Conservation (phyloP, 2,329 filamentous ascomycete genomes). For the Rhexocercosporidium sp. region DNA sequence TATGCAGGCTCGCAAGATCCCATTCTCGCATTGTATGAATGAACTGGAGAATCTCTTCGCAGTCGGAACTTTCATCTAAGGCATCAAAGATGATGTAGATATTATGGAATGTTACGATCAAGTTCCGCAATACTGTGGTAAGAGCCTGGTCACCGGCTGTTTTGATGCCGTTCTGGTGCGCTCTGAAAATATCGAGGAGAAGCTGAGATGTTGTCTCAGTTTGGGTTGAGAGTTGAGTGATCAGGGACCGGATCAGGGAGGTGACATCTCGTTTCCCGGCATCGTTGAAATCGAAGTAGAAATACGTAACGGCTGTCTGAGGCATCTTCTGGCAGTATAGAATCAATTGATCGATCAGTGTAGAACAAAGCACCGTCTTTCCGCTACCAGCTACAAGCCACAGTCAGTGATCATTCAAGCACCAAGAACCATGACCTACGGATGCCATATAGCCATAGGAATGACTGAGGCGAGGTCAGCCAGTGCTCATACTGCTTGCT, state of each 20-base stretch:
- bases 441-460: constrained; percentile 48
- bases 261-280: constrained; percentile 41
- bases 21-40: constrained; percentile 35
- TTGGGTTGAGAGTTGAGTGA: constrained; percentile 44
- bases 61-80: constrained; percentile 44
- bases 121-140: constrained; percentile 16
- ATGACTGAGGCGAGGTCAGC: constrained; percentile 39
- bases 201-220: constrained; percentile 22
- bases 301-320: constrained; percentile 43
- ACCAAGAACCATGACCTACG: constrained; percentile 21
- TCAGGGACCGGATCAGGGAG: constrained; percentile 43
- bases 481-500: constrained; percentile 39
- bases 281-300: constrained; percentile 50
- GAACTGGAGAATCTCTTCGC: constrained; percentile 37
- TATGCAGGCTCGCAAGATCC: constrained; percentile 24
- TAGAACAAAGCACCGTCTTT: constrained; percentile 47
- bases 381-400: constrained; percentile 46
- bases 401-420: not conserved
- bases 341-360: constrained; percentile 42
- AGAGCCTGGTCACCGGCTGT: constrained; percentile 21
- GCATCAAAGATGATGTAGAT: constrained; percentile 47
- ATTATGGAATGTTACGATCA: constrained; percentile 38
- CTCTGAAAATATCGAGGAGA: constrained; percentile 26
- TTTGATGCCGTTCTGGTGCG: constrained; percentile 11
- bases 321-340: constrained; percentile 26